Conservation (phyloP, 1,139 yeast genomes). For the Protomyces inouyei region DNA sequence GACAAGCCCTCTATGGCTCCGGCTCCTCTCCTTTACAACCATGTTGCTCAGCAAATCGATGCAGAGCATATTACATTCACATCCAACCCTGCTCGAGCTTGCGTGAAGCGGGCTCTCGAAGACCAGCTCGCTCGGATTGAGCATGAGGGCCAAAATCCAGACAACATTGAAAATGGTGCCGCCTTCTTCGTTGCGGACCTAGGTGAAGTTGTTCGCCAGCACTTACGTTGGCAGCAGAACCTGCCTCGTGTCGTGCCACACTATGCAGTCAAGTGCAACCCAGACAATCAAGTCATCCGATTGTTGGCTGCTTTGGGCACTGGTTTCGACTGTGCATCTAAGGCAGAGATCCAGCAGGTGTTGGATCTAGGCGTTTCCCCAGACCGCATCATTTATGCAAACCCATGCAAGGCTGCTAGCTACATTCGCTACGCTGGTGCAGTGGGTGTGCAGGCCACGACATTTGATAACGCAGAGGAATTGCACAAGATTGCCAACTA, state of each 20-base stretch:
- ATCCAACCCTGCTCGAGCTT: not conserved
- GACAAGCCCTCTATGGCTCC: not conserved
- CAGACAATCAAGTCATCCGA: constrained; percentile 57
- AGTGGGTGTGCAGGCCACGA: constrained; percentile 60
- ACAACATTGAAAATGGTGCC: constrained; percentile 13
- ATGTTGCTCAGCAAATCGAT: not conserved
- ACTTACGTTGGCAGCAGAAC: constrained; percentile 53
- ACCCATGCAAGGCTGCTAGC: constrained; percentile 85
- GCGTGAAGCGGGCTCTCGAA: not conserved
- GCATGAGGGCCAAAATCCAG: not conserved
- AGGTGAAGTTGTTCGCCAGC: constrained; percentile 62
- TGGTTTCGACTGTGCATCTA: constrained; percentile 92
- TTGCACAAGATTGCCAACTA: constrained; percentile 61
- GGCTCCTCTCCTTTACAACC: not conserved
- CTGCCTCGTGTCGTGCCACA: constrained; percentile 76
- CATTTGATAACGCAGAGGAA: constrained; percentile 87
- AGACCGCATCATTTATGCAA: constrained; percentile 75
- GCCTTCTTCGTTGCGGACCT: constrained; percentile 84
- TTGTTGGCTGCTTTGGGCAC: constrained; percentile 58
- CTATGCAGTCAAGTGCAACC: constrained; percentile 89
- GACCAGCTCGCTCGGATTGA: not conserved
- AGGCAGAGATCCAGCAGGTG: constrained; percentile 69
- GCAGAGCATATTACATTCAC: not conserved
- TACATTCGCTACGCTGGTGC: constrained; percentile 66
- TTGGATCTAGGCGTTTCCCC: constrained; percentile 60